Evolutionary conservation across 2,329 filamentous ascomycete genomes (phyloP).

Genomic region (Nigrospora sphaerica): DNA sequence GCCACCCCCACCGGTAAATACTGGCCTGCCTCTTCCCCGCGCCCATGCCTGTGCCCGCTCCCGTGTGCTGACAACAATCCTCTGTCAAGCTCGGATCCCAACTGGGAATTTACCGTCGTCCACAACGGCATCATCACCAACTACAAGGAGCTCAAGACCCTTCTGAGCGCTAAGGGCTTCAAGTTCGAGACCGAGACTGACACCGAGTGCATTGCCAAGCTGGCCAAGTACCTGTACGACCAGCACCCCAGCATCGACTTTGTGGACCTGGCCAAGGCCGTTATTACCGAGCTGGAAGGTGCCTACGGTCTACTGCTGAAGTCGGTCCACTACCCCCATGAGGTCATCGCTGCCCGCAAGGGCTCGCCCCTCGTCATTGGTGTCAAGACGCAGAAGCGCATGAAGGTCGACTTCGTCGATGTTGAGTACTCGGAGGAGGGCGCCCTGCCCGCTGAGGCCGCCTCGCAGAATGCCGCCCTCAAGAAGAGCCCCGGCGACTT

Average conservation of each 20-base stretch:
- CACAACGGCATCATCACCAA: constrained; percentile 99
- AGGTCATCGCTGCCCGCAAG: constrained; percentile 96
- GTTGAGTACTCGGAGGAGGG: constrained; percentile 93
- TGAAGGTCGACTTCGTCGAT: constrained; percentile 99
- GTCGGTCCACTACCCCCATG: constrained; percentile 96
- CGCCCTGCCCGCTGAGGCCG: constrained; percentile 83
- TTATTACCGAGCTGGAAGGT: constrained; percentile 97
- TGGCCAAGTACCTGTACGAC: constrained; percentile 97
- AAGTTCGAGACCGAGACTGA: constrained; percentile 99
- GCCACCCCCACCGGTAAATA: constrained; percentile 91
- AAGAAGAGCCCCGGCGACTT: constrained; percentile 77
- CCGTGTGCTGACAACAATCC: constrained; percentile 1
- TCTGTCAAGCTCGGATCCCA: constrained; percentile 72
- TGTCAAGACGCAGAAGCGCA: constrained; percentile 94
- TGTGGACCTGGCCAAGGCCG: constrained; percentile 91
- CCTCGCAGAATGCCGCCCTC: constrained; percentile 91
- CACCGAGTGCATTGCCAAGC: constrained; percentile 98
- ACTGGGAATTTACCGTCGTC: constrained; percentile 93
- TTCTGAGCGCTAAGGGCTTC: constrained; percentile 91
- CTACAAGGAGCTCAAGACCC: constrained; percentile 98
- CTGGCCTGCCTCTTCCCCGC: not conserved
- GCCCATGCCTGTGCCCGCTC: not conserved
- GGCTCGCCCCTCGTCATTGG: constrained; percentile 96
- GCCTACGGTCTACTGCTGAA: constrained; percentile 97
- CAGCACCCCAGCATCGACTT: constrained; percentile 92